These are phyloP conservation scores for Vishniacozyma victoriae DNA, from an alignment of 768 basidiomycete species.

Conservation along the genomic window DNA sequence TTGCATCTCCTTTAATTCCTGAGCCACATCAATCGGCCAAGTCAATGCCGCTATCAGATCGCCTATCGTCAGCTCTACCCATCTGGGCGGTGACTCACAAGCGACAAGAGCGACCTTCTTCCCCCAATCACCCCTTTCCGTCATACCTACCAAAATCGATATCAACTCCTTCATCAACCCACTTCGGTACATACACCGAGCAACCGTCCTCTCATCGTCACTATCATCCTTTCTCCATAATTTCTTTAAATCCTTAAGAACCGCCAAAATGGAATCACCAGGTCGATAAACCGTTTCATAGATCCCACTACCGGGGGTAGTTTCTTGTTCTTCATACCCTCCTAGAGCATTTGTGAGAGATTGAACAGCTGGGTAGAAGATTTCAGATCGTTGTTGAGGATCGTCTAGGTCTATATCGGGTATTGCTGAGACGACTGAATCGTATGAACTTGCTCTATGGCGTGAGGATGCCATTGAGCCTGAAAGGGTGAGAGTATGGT, in stretches of 20 bases:
- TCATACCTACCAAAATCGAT: slow-evolving; percentile 59
- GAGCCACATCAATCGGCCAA: slow-evolving; percentile 95
- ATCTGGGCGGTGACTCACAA: slow-evolving; percentile 35
- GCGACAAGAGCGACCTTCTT: slow-evolving; percentile 45
- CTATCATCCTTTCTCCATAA: slow-evolving; percentile 95
- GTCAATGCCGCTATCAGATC: slow-evolving; percentile 96
- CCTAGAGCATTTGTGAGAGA: slow-evolving; percentile 45
- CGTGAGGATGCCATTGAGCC: too few relatives aligned
- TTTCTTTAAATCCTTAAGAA: slow-evolving; percentile 83
- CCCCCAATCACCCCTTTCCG: slow-evolving; percentile 45
- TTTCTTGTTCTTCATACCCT: slow-evolving; percentile 43
- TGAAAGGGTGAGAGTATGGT: too few relatives aligned
- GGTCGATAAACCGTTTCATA: slow-evolving; percentile 43
- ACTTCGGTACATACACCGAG: slow-evolving; percentile 85
- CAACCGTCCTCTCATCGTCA: slow-evolving; percentile 92
- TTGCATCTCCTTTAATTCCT: slow-evolving; percentile 81
- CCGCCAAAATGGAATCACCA: slow-evolving; percentile 45
- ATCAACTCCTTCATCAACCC: slow-evolving; percentile 80
- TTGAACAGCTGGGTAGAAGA: slow-evolving; percentile 46
- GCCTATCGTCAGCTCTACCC: slow-evolving; percentile 40
- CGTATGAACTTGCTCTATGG: too few relatives aligned
- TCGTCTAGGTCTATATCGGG: slow-evolving; percentile 1
- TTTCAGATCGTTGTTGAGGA: slow-evolving; percentile 24
- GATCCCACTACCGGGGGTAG: slow-evolving; percentile 8
- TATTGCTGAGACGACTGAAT: too few relatives aligned